phyloP scores from a whole-genome alignment of 2,329 filamentous ascomycete species.

The Claviceps digitariae region DNA sequence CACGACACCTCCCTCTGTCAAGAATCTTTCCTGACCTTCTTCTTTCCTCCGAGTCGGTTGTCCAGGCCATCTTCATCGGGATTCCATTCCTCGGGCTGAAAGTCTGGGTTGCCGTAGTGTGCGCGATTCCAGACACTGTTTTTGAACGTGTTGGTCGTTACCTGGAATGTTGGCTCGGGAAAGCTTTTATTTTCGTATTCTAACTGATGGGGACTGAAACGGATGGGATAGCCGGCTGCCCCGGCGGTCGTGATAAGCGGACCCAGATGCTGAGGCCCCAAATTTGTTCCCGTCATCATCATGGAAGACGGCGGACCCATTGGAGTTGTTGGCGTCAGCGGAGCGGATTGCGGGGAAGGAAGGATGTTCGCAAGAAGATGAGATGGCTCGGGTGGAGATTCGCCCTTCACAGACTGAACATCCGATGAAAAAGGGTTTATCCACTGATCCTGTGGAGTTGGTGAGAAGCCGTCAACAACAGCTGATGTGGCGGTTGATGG shows the following conservation, averaged over 20 bases:
- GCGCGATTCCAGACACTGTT: constrained; percentile 54
- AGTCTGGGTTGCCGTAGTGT: constrained; percentile 50
- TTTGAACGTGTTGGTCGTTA: constrained; percentile 46
- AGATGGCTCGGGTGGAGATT: constrained; percentile 11
- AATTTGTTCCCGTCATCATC: constrained; percentile 1
- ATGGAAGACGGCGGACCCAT: constrained; percentile 8
- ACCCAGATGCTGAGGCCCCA: constrained; percentile 4
- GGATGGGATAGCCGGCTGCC: constrained; percentile 19
- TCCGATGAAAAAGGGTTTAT: constrained; percentile 18
- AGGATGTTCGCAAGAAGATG: constrained; percentile 19
- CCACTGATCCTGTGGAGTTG: constrained; percentile 25
- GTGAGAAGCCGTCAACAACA: constrained; percentile 19
- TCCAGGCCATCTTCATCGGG: constrained; percentile 26
- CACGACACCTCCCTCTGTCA: constrained; percentile 5
- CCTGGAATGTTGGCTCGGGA: constrained; percentile 32
- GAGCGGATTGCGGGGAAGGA: constrained; percentile 17
- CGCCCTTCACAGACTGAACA: constrained; percentile 11
- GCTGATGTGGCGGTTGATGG: constrained; percentile 12
- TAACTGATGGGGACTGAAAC: constrained; percentile 35
- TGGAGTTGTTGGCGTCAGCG: constrained; percentile 15
- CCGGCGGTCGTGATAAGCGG: constrained; percentile 4
- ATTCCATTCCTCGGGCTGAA: constrained; percentile 31
- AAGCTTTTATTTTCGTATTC: constrained; percentile 34
- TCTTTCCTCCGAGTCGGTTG: constrained; percentile 14
- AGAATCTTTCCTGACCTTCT: constrained; percentile 12